Evolutionary conservation across 176 grass and related monocot genomes (phyloP).

Genomic region (Chrysopogon serrulatus): DNA sequence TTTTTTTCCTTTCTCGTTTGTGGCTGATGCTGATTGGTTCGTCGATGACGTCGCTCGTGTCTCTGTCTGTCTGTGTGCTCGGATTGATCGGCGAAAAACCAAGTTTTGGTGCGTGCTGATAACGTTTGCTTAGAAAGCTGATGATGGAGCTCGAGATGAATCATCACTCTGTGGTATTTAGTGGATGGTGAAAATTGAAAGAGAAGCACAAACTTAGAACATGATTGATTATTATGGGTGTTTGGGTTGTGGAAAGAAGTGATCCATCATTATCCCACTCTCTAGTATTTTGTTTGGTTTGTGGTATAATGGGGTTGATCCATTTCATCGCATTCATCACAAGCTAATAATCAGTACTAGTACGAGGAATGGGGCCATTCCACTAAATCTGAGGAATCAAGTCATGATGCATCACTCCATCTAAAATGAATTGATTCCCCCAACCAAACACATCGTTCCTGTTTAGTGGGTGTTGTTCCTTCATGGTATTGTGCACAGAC

Average conservation of each 20-base stretch:
- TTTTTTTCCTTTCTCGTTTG: not conserved
- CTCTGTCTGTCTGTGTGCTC: not conserved
- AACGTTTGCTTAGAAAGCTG: not conserved
- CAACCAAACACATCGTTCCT: too few relatives aligned
- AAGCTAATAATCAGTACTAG: too few relatives aligned
- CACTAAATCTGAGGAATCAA: too few relatives aligned
- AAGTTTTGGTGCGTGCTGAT: not conserved
- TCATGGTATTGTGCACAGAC: not conserved
- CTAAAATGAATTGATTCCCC: too few relatives aligned
- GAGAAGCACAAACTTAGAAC: not conserved
- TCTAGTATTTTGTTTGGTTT: too few relatives aligned
- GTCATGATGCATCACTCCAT: too few relatives aligned
- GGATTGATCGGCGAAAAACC: not conserved
- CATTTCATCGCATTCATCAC: too few relatives aligned
- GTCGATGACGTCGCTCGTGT: not conserved
- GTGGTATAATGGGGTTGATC: too few relatives aligned
- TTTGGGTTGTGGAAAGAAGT: too few relatives aligned
- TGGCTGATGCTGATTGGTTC: not conserved
- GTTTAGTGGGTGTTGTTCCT: not conserved
- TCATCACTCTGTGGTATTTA: not conserved
- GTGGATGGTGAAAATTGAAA: not conserved
- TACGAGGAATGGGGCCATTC: too few relatives aligned
- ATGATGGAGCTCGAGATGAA: not conserved
- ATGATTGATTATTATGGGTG: not conserved
- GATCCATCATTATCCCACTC: too few relatives aligned